phyloP scores from a whole-genome alignment of 164 flowering plant genomes.

The Magnolia kwangsiensis region DNA sequence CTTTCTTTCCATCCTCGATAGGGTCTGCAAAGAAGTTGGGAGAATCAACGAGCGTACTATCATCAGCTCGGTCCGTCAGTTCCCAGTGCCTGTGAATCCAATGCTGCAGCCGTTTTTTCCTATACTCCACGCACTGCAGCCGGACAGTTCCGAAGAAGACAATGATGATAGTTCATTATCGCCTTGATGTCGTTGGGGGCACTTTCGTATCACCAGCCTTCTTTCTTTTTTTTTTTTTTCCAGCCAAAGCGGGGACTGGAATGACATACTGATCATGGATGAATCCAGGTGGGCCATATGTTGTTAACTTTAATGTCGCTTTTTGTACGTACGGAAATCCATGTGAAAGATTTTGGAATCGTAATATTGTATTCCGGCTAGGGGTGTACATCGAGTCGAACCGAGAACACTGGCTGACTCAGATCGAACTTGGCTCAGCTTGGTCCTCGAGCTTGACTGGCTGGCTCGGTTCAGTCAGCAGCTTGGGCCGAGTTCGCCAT shows the following conservation, averaged over 20 bases:
- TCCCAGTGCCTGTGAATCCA: constrained; percentile 73
- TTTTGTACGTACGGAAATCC: constrained; percentile 25
- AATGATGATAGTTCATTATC: constrained; percentile 43
- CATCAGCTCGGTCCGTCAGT: constrained; percentile 58
- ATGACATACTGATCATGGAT: neutral
- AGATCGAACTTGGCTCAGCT: no score
- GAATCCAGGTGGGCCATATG: constrained; percentile 9
- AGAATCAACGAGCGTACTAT: constrained; percentile 72
- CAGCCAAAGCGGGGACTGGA: no score
- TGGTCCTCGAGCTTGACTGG: no score
- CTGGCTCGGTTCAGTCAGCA: no score
- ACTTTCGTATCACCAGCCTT: no score
- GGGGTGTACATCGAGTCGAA: no score
- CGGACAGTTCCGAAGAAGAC: constrained; percentile 50
- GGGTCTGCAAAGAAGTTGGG: constrained; percentile 84
- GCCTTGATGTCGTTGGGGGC: constrained; percentile 11
- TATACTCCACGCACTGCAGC: constrained; percentile 29
- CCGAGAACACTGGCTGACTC: no score
- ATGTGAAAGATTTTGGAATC: constrained; percentile 40
- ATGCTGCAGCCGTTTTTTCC: constrained; percentile 37
- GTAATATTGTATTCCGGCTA: no score
- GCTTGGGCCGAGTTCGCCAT: no score
- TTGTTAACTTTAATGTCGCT: neutral
- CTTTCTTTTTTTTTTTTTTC: no score
- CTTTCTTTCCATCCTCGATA: constrained; percentile 63